Conservation (phyloP, 164 flowering plant species). For the Malania oleifera region DNA sequence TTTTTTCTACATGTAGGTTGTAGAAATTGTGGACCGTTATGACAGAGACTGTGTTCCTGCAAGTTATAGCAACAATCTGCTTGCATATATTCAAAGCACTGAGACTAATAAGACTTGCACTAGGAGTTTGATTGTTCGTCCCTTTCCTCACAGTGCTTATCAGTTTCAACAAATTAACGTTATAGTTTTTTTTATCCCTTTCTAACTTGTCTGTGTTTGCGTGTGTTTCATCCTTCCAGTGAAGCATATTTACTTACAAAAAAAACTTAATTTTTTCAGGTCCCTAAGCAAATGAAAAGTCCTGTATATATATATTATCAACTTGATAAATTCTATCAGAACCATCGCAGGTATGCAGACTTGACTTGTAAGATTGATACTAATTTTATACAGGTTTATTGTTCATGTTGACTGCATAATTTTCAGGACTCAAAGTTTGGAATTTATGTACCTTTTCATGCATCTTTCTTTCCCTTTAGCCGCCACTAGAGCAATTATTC, state of each 20-base stretch:
- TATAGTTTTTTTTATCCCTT: background rate
- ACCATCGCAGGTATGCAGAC: slow-evolving; percentile 65
- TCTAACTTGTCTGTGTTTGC: background rate
- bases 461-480: too few relatives aligned
- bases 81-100: slow-evolving; percentile 45
- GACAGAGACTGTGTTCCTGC: slow-evolving; percentile 61
- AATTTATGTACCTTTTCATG: too few relatives aligned
- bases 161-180: background rate
- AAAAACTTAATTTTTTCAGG: slow-evolving; percentile 31
- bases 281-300: slow-evolving; percentile 54
- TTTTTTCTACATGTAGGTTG: slow-evolving; percentile 48
- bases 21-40: slow-evolving; percentile 70
- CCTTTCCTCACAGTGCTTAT: background rate
- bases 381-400: background rate
- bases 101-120: slow-evolving; percentile 61
- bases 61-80: slow-evolving; percentile 16
- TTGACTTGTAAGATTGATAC: background rate
- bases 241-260: too few relatives aligned
- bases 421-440: too few relatives aligned
- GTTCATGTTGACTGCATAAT: background rate
- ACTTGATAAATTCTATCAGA: slow-evolving; percentile 76
- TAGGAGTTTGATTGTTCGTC: slow-evolving; percentile 44
- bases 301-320: slow-evolving; percentile 73
- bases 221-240: background rate
- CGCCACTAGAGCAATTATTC: too few relatives aligned